Evolutionary conservation across 306 rosid genomes (phyloP).

Genomic region (Arachis stenosperma): DNA sequence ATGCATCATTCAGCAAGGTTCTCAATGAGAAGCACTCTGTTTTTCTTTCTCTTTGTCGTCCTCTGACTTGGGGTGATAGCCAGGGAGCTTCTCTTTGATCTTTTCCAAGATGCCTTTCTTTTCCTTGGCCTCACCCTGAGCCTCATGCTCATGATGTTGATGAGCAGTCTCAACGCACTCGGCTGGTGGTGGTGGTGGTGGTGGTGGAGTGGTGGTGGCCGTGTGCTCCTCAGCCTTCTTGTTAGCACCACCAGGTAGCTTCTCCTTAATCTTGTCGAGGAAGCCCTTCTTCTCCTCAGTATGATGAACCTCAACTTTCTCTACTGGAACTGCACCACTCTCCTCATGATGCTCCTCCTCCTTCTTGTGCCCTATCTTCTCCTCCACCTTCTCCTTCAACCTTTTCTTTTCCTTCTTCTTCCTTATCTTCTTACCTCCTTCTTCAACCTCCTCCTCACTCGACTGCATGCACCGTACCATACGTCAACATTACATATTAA

Average conservation of each 20-base stretch:
- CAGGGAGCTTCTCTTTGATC: conserved; percentile 85
- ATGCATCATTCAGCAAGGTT: background rate
- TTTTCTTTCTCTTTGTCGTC: conserved; percentile 38
- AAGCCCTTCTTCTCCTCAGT: conserved; percentile 82
- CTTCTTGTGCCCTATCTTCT: conserved; percentile 30
- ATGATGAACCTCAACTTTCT: conserved; percentile 53
- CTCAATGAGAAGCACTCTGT: conserved; percentile 34
- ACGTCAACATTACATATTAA: background rate
- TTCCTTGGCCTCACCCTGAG: conserved; percentile 57
- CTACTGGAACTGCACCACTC: conserved; percentile 51
- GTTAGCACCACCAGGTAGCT: conserved; percentile 82
- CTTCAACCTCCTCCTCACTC: conserved; percentile 75
- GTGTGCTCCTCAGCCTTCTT: conserved; percentile 70
- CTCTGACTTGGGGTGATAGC: conserved; percentile 56
- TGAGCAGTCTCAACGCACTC: conserved; percentile 5
- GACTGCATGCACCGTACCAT: conserved; percentile 59
- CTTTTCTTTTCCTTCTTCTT: conserved; percentile 61
- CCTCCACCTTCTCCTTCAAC: conserved; percentile 42
- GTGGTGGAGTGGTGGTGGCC: background rate
- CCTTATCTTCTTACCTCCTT: conserved; percentile 53
- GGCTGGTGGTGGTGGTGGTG: conserved; percentile 21
- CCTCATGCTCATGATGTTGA: background rate
- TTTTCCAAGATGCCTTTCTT: conserved; percentile 87
- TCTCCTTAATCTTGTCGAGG: conserved; percentile 78
- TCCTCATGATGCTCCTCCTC: conserved; percentile 30